Evolutionary conservation across 1,284 basidiomycete genomes (phyloP).

Genomic region (Pseudozyma hubeiensis): DNA sequence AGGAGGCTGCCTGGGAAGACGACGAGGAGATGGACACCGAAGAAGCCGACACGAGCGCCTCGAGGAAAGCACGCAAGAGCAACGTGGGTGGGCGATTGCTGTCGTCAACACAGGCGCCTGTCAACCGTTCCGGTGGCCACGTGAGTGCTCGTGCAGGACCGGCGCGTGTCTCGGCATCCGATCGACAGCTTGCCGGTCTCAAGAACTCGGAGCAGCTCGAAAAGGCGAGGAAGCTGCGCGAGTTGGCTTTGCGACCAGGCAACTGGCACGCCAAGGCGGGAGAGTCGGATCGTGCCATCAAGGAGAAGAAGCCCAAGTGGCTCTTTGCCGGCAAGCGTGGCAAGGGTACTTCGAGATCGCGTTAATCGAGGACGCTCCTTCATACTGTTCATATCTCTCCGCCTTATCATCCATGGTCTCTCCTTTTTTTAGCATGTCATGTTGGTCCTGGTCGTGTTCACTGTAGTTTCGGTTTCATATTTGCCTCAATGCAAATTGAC

Average conservation of each 20-base stretch:
- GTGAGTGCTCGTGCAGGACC: conserved; percentile 62
- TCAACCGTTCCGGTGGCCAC: conserved; percentile 59
- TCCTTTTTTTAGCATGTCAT: conserved; percentile 16
- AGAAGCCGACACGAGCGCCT: conserved; percentile 43
- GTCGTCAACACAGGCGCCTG: conserved; percentile 53
- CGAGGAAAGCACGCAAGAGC: conserved; percentile 72
- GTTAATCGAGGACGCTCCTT: conserved; percentile 14
- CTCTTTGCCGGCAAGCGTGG: conserved; percentile 66
- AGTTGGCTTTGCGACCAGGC: conserved; percentile 56
- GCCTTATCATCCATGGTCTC: neutral
- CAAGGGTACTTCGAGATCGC: conserved; percentile 64
- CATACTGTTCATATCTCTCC: neutral
- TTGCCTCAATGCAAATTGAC: neutral
- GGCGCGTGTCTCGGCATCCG: conserved; percentile 59
- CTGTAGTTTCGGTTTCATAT: neutral
- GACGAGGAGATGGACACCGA: conserved; percentile 73
- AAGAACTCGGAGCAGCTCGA: conserved; percentile 57
- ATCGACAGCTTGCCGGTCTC: conserved; percentile 62
- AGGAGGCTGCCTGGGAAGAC: conserved; percentile 71
- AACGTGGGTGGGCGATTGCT: conserved; percentile 72
- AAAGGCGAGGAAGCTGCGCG: conserved; percentile 62
- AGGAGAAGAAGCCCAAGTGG: conserved; percentile 66
- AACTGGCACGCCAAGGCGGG: conserved; percentile 64
- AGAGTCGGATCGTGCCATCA: conserved; percentile 65
- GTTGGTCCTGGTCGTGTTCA: conserved; percentile 3